Percentiles rank a stretch among this genome's conserved stretches.
These are phyloP conservation scores for bread wheat (Triticum aestivum) DNA, from an alignment of 176 grass and related monocot genomes.

Conservation along the genomic window IWGSC_CS_RefSeq_v2.1 NC_057798.1:752007615-752008114, in stretches of 20 bases:
- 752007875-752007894: not conserved
- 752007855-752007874: not conserved
- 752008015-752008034: not conserved
- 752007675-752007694: constrained; percentile 78
- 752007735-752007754: constrained; percentile 89
- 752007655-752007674: constrained; percentile 82
- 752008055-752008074: not conserved
- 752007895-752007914: not conserved
- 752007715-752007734: constrained; percentile 85
- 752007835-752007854: not conserved
- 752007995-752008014: not conserved
- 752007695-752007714: constrained; percentile 85
- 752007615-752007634: constrained; percentile 79
- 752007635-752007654: constrained; percentile 96
- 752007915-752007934: not conserved
- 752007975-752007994: not conserved
- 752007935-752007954: not conserved
- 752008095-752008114: not conserved
- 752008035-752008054: not conserved
- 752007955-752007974: not conserved
- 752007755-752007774: constrained; percentile 29
- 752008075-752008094: constrained; percentile 15
- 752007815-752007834: not conserved
- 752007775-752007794: constrained; percentile 1
- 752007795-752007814: not conserved